Percentiles rank a stretch among this genome's conserved stretches.
Conservation (phyloP, 2,329 filamentous ascomycete genomes). For the Karstenula rhodostoma region DNA sequence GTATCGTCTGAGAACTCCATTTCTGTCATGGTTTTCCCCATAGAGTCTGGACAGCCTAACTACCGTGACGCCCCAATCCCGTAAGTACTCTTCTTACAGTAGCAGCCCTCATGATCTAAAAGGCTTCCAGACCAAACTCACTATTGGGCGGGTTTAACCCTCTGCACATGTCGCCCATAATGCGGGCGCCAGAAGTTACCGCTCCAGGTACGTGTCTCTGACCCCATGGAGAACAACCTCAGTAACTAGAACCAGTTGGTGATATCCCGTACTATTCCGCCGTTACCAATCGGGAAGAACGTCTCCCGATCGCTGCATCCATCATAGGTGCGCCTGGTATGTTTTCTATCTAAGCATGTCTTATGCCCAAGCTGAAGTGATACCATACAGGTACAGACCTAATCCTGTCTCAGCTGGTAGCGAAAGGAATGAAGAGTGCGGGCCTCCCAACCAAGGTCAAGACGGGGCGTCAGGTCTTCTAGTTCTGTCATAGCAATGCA, state of each 20-base stretch:
- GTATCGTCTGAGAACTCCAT: background rate
- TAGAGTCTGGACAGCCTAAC: constrained; percentile 12
- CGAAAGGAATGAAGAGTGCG: background rate
- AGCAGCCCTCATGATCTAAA: no score
- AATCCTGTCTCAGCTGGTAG: background rate
- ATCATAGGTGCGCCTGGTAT: background rate
- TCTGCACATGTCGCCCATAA: constrained; percentile 2
- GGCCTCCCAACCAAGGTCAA: background rate
- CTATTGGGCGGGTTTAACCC: background rate
- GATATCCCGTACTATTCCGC: background rate
- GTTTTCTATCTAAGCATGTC: background rate
- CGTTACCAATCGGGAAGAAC: background rate
- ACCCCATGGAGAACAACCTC: background rate
- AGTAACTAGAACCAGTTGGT: background rate
- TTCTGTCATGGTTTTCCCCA: constrained; percentile 14
- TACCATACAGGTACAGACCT: background rate
- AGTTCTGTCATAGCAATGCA: background rate
- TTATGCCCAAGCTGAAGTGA: no score
- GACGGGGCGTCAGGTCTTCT: background rate
- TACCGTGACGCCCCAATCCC: constrained; percentile 13
- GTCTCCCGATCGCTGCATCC: background rate
- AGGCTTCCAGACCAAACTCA: no score
- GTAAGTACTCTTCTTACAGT: background rate
- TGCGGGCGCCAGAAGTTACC: background rate
- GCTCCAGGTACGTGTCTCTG: background rate